Evolutionary conservation across 192 early-diverging fungal genomes (phyloP).

Genomic region (Backusella westeae): DNA sequence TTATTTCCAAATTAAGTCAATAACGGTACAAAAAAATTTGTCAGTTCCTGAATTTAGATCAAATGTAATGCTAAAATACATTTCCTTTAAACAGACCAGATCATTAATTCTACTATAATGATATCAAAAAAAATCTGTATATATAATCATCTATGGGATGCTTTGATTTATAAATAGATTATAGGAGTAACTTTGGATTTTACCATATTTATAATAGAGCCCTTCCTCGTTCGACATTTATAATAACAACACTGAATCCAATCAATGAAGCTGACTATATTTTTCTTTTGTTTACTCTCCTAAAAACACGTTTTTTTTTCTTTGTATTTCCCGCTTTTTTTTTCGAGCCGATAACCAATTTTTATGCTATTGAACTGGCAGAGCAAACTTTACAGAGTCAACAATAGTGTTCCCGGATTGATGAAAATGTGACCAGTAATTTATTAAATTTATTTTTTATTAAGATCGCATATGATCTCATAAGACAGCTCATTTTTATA

Average conservation of each 20-base stretch:
- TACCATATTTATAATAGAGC: neutral
- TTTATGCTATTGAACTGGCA: neutral
- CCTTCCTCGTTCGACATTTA: too few species aligned
- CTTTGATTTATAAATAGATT: neutral
- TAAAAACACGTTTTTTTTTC: too few species aligned
- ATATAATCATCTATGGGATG: neutral
- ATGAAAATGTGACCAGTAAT: neutral
- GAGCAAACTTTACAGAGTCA: neutral
- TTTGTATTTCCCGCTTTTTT: neutral
- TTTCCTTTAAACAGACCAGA: too few species aligned
- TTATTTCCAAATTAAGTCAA: neutral
- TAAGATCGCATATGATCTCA: neutral
- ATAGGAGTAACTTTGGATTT: neutral
- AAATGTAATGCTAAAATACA: neutral
- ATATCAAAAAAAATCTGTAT: too few species aligned
- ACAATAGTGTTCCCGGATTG: neutral
- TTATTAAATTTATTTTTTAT: neutral
- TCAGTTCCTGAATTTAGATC: neutral
- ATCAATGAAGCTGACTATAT: neutral
- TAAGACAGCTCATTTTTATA: neutral
- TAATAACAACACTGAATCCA: neutral
- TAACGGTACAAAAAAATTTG: neutral
- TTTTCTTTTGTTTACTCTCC: too few species aligned
- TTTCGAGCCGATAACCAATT: neutral
- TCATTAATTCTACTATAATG: too few species aligned